Conservation (phyloP, 208 protist species). For the Trichomonas vaginalis region DNA sequence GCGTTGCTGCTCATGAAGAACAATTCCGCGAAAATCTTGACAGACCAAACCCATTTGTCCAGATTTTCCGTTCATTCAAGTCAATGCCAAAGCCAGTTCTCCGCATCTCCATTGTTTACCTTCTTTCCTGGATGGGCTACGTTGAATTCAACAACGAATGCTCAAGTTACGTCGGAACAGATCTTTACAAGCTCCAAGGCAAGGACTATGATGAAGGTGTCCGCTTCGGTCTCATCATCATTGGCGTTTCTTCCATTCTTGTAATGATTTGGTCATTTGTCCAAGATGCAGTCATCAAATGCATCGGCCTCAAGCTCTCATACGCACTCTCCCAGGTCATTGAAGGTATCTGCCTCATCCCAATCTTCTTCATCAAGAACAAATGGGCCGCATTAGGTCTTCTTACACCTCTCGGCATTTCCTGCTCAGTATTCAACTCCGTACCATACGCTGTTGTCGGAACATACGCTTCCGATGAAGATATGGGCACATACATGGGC, state of each 20-base stretch:
- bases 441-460: not conserved
- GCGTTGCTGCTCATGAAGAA: not conserved
- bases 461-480: not conserved
- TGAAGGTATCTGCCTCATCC: not conserved
- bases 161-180: not conserved
- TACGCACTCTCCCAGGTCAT: not conserved
- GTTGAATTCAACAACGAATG: not conserved
- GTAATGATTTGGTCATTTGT: not conserved
- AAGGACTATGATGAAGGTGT: not conserved
- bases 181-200: not conserved
- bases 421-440: not conserved
- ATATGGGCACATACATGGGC: not conserved
- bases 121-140: constrained; percentile 7
- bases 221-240: not conserved
- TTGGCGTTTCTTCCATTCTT: not conserved
- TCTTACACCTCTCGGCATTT: not conserved
- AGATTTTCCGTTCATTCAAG: not conserved
- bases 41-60: not conserved
- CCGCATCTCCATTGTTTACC: not conserved
- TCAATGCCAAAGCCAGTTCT: not conserved
- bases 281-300: not conserved
- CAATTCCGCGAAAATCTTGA: not conserved
- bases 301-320: not conserved
- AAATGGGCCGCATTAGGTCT: not conserved
- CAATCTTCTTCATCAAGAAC: not conserved